Evolutionary conservation across 139 green algal genomes (phyloP), one percentile per base, ranked within the genome.

Genomic region (Desmodesmus armatus): DNA sequence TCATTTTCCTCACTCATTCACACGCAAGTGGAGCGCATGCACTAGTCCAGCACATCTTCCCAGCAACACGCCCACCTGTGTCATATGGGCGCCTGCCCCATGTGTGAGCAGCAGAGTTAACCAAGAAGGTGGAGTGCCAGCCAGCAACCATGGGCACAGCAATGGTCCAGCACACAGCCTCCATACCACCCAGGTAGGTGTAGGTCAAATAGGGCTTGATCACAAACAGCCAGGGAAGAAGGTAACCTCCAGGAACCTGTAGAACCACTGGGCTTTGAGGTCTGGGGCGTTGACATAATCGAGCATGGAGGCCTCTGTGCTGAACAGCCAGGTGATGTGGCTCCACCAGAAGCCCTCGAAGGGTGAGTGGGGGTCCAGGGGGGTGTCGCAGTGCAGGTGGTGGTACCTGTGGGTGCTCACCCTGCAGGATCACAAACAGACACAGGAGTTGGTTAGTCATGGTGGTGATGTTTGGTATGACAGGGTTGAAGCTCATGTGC

Each of bases 301-400:
- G 35, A 86, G 80, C 69, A 80, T 79, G 11, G 91, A 94, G 19
- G 87, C 90, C 82, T 96, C 82, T 51, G 96, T 91, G 78, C 98
- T 95, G 29, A 98, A 91, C 27, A 99, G 89, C 96, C 96, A 99
- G 39, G 93, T 93, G 84, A 95, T 93, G 91, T 99, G 96, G 51
- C 79, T 92, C 94, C 96, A 97, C 93, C 93, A 99, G 89, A 98
- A 98, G 72, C 96, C 96, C 88, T 99, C 96, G 58, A 98, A 98
- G 13, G 96, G 93, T 15, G 94, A 97, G 89, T 99, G 96, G 25
- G 96, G 96, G 90, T 99, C 96, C 70, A 97, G 80, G 7, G 94
- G 95, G 3, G 96, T 99, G 91, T 99, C 96, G 66, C 91, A 96
- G 91, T 98, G 93, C 67, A 95, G 87, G 92, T 99, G 96, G 90